phyloP scores from a whole-genome alignment of 139 green algal species.

The Bryopsis sp. region DNA sequence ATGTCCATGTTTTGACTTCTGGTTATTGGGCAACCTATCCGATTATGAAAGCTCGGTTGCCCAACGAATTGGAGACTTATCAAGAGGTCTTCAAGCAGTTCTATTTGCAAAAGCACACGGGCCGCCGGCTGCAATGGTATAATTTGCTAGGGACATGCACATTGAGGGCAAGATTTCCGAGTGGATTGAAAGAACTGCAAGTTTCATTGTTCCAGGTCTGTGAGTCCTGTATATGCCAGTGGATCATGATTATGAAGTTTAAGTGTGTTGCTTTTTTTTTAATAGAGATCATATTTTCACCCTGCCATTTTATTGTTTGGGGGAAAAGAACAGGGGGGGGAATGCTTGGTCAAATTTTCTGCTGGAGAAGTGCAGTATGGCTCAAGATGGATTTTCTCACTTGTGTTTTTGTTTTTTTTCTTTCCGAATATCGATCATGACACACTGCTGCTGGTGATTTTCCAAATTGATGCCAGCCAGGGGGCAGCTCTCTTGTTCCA shows the following conservation, averaged over 20 bases:
- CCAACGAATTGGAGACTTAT: constrained; percentile 53
- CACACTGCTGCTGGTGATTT: constrained; percentile 16
- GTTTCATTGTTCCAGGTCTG: constrained; percentile 79
- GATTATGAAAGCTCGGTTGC: constrained; percentile 68
- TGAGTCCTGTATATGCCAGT: background rate
- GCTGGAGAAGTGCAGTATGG: no score
- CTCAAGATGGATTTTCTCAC: no score
- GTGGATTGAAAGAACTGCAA: constrained; percentile 85
- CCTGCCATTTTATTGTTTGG: no score
- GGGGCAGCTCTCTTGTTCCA: no score
- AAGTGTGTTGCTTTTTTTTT: no score
- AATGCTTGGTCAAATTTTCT: no score
- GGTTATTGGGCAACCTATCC: constrained; percentile 94
- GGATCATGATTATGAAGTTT: no score
- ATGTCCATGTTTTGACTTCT: constrained; percentile 83
- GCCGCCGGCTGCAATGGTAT: constrained; percentile 87
- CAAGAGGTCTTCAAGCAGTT: constrained; percentile 77
- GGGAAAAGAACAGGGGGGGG: no score
- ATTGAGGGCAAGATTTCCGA: constrained; percentile 67
- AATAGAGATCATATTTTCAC: no score
- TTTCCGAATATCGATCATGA: no score
- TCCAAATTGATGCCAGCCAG: no score
- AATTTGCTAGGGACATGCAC: constrained; percentile 75
- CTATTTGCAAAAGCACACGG: constrained; percentile 90
- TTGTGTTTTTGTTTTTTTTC: no score